A percentile compares a stretch with the other conserved stretches of the same genome.
These are phyloP conservation scores for Symbiodinium pilosum DNA, from an alignment of 73 alveolate genomes.

Conservation along the genomic window DNA sequence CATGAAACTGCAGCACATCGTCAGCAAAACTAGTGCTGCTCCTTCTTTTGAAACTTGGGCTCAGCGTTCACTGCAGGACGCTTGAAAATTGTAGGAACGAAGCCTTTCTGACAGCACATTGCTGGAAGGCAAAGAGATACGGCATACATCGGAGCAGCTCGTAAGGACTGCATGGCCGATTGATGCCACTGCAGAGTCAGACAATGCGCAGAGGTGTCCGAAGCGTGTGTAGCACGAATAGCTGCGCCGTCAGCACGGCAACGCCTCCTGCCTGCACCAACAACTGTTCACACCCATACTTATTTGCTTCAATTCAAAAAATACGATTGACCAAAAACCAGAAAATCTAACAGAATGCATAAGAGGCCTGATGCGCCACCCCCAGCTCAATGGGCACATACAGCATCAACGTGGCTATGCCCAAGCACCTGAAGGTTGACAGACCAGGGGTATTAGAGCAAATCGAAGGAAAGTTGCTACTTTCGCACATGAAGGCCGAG, in stretches of 20 bases:
- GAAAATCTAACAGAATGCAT: not conserved
- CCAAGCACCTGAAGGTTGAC: constrained; percentile 1
- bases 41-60: not conserved
- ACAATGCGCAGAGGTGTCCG: not conserved
- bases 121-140: not conserved
- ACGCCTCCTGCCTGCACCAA: constrained; percentile 55
- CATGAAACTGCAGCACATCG: no score
- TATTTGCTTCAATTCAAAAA: not conserved
- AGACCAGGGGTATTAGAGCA: no score
- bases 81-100: not conserved
- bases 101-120: not conserved
- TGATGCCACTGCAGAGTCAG: no score
- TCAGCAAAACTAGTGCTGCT: no score
- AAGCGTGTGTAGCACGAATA: constrained; percentile 68
- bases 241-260: constrained; percentile 73
- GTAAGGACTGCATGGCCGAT: no score
- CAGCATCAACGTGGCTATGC: constrained; percentile 95
- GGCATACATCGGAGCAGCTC: not conserved
- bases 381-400: constrained; percentile 92
- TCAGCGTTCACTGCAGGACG: not conserved
- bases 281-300: not conserved
- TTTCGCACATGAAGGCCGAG: not conserved
- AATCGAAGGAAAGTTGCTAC: no score
- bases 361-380: constrained; percentile 60
- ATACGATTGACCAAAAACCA: not conserved